A percentile compares a stretch with the other conserved stretches of the same genome.
These are phyloP conservation scores for Fonsecaea monophora DNA, from an alignment of 2,329 filamentous ascomycete genomes.

Conservation along the genomic window DNA sequence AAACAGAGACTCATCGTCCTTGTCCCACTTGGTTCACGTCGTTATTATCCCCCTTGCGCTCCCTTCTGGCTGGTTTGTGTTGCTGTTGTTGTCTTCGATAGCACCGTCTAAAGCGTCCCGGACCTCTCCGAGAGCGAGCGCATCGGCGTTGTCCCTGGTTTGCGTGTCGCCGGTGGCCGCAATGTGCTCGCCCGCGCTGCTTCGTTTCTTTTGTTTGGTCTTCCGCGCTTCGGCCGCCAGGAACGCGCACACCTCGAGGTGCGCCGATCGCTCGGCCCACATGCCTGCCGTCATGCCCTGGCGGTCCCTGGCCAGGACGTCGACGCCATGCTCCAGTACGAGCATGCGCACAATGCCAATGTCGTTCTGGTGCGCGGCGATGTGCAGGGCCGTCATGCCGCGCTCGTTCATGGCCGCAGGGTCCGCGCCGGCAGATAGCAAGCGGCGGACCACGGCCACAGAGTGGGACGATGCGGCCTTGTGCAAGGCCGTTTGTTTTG, in stretches of 20 bases:
- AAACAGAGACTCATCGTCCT: not conserved
- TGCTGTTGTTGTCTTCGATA: not conserved
- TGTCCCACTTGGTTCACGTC: not conserved
- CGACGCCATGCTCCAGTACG: slow-evolving; percentile 45
- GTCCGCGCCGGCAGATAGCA: slow-evolving; percentile 51
- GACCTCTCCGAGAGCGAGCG: not conserved
- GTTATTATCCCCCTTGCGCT: not conserved
- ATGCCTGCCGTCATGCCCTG: slow-evolving; percentile 30
- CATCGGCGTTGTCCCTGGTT: not conserved
- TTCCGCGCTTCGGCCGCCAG: slow-evolving; percentile 31
- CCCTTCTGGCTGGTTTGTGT: not conserved
- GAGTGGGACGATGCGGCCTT: slow-evolving; percentile 36
- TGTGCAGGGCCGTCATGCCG: slow-evolving; percentile 50
- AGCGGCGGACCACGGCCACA: slow-evolving; percentile 36
- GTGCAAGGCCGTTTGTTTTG: slow-evolving; percentile 36
- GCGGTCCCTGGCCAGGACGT: slow-evolving; percentile 43
- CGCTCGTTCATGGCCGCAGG: slow-evolving; percentile 43
- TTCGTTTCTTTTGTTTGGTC: slow-evolving; percentile 17
- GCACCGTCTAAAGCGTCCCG: not conserved
- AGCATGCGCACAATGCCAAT: slow-evolving; percentile 47
- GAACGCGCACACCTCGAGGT: slow-evolving; percentile 33
- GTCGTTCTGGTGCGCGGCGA: slow-evolving; percentile 50
- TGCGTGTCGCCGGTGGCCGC: not conserved
- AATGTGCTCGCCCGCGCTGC: not conserved
- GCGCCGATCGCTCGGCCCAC: slow-evolving; percentile 37